Base-by-base conservation (phyloP, 192 early-diverging fungal species). In the Mortierella alpina region DNA sequence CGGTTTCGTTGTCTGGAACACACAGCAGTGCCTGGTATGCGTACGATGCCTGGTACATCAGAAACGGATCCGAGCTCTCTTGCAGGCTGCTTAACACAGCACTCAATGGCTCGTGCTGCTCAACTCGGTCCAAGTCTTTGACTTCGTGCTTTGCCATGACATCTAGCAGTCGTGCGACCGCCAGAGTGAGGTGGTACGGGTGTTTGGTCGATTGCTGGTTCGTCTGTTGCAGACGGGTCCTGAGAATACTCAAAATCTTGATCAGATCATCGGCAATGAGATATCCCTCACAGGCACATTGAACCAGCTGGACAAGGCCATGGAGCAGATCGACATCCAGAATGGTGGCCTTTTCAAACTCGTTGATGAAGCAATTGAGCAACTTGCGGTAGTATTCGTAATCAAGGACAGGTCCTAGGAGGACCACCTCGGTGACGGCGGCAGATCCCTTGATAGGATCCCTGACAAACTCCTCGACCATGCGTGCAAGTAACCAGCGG, bases 361-460 rank as follows among this genome's bases (percentile, higher is more conserved):
- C 1, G 10, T 11, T 11, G 12, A 8, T 20, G 17, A 59, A 59
- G 23, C 58, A 59, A 40, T 40, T 17, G 17, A 59, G 23, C 15
- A 59, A 40, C 58, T 9, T 13, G 7, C 23, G 9, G 58, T 59
- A 59, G 9, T 7, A 8, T 2, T 41, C 17, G 1, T 9, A 12
- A 1, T 59, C 41, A 5, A 59, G 58, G 42, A 42, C 58, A 59
- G 58, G 41, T 31, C 58, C 58, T 4, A 59, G 58, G 11, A 59
- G 58, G 23, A 59, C 23, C 0, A 59, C 17, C 58, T 59, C 58
- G 40, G 31, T 9, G 58, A 59, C 17, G 40, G 58, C 1, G 8
- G 23, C 58, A 6, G 11, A 41, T 20, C 41, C 41, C 23, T 42
- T 59, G 10, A 13, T 15, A 17, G 23, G 10, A 12, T 59, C 11